These are phyloP conservation scores for Crucihimalaya himalaica DNA, from an alignment of 345 rosid genomes.

Conservation along the genomic window DNA sequence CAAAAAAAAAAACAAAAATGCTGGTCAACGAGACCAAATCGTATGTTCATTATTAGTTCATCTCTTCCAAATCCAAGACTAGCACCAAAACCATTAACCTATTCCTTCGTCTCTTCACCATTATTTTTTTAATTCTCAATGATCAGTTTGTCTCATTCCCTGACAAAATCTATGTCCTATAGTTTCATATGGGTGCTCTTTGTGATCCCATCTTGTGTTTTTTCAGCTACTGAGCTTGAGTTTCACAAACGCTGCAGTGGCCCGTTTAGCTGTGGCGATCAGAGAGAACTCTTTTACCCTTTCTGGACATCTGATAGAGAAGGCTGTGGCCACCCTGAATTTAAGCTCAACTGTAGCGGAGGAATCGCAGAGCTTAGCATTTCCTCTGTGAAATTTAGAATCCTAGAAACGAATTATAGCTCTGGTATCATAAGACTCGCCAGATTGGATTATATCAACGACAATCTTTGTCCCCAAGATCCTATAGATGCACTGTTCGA, in stretches of 20 bases:
- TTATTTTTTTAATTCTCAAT: neutral
- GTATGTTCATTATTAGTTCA: neutral
- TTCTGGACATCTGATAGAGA: conserved; percentile 36
- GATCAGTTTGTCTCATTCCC: neutral
- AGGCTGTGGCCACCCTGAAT: conserved; percentile 45
- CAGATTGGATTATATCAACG: conserved; percentile 35
- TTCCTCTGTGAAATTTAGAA: conserved; percentile 16
- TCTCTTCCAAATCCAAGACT: too few relatives aligned
- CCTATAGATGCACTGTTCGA: neutral
- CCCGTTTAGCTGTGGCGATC: conserved; percentile 15
- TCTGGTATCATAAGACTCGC: conserved; percentile 13
- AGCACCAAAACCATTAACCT: too few relatives aligned
- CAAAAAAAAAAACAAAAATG: too few relatives aligned
- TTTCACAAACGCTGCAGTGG: conserved; percentile 3
- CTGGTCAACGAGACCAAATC: too few relatives aligned
- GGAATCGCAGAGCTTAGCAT: conserved; percentile 24
- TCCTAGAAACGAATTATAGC: neutral
- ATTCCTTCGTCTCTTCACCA: neutral
- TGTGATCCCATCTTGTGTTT: conserved; percentile 1
- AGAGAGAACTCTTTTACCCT: conserved; percentile 28
- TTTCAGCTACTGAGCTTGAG: conserved; percentile 1
- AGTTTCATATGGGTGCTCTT: neutral
- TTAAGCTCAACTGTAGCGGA: conserved; percentile 26
- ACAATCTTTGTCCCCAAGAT: conserved; percentile 14
- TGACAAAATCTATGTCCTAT: neutral